These are phyloP conservation scores for Tylopilus sp. DNA, from an alignment of 768 basidiomycete genomes.

Conservation along the genomic window DNA sequence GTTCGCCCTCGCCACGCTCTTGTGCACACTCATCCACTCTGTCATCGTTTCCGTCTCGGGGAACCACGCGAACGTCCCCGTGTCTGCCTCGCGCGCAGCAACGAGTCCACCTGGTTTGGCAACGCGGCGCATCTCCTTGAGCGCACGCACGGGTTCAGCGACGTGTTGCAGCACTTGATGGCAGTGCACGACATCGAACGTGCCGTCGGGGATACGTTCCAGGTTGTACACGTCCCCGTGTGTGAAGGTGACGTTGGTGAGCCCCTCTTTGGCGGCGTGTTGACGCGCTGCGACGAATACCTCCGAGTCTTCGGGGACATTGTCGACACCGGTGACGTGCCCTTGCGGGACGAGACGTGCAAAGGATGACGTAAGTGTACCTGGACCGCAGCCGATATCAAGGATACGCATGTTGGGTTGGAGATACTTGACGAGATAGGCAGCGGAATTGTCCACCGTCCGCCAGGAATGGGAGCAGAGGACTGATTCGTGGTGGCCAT, in stretches of 20 bases:
- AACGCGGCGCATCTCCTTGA: constrained; percentile 49
- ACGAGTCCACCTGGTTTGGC: constrained; percentile 44
- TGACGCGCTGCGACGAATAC: constrained; percentile 36
- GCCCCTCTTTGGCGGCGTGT: constrained; percentile 24
- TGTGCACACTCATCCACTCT: constrained; percentile 21
- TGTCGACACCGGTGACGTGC: constrained; percentile 43
- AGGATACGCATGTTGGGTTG: constrained; percentile 40
- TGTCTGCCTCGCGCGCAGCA: constrained; percentile 42
- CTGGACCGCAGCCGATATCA: constrained; percentile 53
- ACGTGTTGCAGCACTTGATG: constrained; percentile 52
- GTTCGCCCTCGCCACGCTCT: constrained; percentile 24
- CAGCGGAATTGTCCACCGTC: constrained; percentile 37
- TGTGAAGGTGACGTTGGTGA: constrained; percentile 38
- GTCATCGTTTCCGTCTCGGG: constrained; percentile 33
- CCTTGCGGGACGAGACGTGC: constrained; percentile 40
- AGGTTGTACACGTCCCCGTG: constrained; percentile 38
- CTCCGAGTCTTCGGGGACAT: constrained; percentile 16
- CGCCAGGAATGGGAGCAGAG: constrained; percentile 34
- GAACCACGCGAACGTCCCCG: constrained; percentile 32
- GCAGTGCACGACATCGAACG: constrained; percentile 48
- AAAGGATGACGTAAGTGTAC: constrained; percentile 45
- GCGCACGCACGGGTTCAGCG: constrained; percentile 35
- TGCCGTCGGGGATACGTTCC: constrained; percentile 32
- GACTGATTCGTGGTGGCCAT: constrained; percentile 33
- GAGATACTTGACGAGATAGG: constrained; percentile 37